Conservation (phyloP, 1,284 basidiomycete species). For the Tylopilus sp. region DNA sequence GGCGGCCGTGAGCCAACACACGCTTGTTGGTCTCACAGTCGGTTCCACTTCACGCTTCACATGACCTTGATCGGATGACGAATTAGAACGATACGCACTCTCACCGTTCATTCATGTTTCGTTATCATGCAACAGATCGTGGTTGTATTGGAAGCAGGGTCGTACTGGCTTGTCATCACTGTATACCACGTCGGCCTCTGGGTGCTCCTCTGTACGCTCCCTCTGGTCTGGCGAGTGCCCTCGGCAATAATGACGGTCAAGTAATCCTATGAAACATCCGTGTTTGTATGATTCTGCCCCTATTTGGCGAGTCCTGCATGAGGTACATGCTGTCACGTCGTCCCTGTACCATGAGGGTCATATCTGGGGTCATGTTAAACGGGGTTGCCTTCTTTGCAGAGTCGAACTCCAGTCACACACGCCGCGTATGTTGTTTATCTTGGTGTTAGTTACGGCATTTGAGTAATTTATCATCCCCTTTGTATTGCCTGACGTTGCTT, state of each 20-base stretch:
- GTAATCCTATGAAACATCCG: too few species aligned
- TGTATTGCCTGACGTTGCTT: neutral
- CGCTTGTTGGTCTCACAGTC: too few species aligned
- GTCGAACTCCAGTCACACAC: too few species aligned
- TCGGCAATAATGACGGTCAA: too few species aligned
- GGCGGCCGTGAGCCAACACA: too few species aligned
- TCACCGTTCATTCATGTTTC: constrained; percentile 3
- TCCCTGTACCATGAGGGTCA: constrained; percentile 8
- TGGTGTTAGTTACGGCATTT: neutral
- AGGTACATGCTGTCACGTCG: neutral
- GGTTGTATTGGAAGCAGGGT: neutral
- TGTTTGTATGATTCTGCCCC: neutral
- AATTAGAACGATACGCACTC: neutral
- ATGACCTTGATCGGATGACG: neutral
- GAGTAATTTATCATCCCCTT: neutral
- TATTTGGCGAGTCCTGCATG: neutral
- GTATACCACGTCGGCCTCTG: neutral
- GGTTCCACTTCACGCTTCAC: constrained; percentile 4
- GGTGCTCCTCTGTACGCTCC: neutral
- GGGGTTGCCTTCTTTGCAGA: too few species aligned
- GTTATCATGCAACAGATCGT: neutral
- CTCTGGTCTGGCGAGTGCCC: too few species aligned
- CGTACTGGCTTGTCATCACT: neutral
- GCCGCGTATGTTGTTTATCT: too few species aligned
- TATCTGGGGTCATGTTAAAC: constrained; percentile 1